These are phyloP conservation scores for Lyophyllum semitale DNA, from an alignment of 768 basidiomycete genomes.

Conservation along the genomic window DNA sequence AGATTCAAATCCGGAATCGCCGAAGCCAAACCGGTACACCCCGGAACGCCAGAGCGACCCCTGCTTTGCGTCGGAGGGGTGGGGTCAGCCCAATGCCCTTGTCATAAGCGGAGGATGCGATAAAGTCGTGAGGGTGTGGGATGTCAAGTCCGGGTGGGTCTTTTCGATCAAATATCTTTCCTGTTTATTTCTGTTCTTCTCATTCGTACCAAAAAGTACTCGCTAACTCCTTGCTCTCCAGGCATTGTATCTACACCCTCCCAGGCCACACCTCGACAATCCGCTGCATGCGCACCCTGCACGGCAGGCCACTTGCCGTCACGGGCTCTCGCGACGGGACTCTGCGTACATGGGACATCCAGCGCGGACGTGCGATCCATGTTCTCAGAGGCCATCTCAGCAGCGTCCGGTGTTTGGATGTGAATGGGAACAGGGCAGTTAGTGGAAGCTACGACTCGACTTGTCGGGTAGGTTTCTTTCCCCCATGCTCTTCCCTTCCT, in stretches of 20 bases:
- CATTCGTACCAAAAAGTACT: background rate
- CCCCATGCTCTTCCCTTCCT: background rate
- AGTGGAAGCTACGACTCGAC: slow-evolving; percentile 94
- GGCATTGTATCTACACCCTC: slow-evolving; percentile 75
- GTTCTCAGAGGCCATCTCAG: slow-evolving; percentile 75
- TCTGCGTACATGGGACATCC: slow-evolving; percentile 92
- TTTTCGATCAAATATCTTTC: background rate
- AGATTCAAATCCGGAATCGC: background rate
- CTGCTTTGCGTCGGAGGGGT: slow-evolving; percentile 77
- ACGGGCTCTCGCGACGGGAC: slow-evolving; percentile 88
- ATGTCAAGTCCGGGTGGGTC: slow-evolving; percentile 78
- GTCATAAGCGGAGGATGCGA: slow-evolving; percentile 95
- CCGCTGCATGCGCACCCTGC: slow-evolving; percentile 85
- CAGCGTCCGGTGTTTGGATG: slow-evolving; percentile 88
- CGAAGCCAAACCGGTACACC: slow-evolving; percentile 5
- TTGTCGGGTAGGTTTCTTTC: slow-evolving; percentile 59
- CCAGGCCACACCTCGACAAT: slow-evolving; percentile 89
- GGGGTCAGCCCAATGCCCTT: slow-evolving; percentile 83
- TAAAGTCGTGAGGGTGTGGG: slow-evolving; percentile 90
- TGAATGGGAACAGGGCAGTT: slow-evolving; percentile 79
- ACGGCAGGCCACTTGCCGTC: slow-evolving; percentile 86
- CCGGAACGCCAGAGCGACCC: slow-evolving; percentile 46
- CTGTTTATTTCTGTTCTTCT: background rate
- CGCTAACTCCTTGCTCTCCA: slow-evolving; percentile 16
- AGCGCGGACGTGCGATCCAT: slow-evolving; percentile 66